These are phyloP conservation scores for Lachancea cidri DNA, from an alignment of 805 yeast genomes.

Conservation along the genomic window DNA sequence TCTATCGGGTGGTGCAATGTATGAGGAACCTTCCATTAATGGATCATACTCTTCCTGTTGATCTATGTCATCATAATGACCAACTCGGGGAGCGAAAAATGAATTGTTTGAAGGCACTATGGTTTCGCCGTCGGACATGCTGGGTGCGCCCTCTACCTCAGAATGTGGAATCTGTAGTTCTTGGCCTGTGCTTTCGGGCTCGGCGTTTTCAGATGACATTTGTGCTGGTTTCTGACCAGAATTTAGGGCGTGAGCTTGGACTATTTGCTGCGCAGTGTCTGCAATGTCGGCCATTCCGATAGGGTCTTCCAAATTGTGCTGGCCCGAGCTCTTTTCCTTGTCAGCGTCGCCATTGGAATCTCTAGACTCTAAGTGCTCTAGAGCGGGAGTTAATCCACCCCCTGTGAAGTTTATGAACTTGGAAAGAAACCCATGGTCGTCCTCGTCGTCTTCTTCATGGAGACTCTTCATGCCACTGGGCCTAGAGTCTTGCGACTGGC, in stretches of 20 bases:
- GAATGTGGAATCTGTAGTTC: background rate
- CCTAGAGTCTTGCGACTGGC: conserved; percentile 6
- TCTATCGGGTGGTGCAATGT: conserved; percentile 54
- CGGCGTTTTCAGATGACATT: conserved; percentile 5
- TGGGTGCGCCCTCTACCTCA: background rate
- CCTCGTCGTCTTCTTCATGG: conserved; percentile 19
- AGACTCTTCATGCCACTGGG: conserved; percentile 10
- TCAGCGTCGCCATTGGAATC: conserved; percentile 36
- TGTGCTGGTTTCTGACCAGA: conserved; percentile 1
- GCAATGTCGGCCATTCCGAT: conserved; percentile 43
- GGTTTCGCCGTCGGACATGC: conserved; percentile 16
- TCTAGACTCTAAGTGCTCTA: conserved; percentile 15
- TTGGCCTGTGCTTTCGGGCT: conserved; percentile 15
- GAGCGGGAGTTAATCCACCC: conserved; percentile 36
- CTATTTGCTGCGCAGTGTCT: conserved; percentile 51
- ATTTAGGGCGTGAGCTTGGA: conserved; percentile 41
- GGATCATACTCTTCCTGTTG: conserved; percentile 35
- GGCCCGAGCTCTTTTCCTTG: conserved; percentile 27
- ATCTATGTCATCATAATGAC: conserved; percentile 34
- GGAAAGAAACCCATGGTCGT: conserved; percentile 24
- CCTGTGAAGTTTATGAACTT: conserved; percentile 29
- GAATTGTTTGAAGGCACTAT: conserved; percentile 18
- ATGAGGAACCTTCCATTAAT: conserved; percentile 20
- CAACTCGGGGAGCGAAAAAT: conserved; percentile 40
- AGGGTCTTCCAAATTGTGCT: conserved; percentile 27